Base-by-base conservation (phyloP, 1,284 basidiomycete genomes). In the Heterobasidion parviporum region DNA sequence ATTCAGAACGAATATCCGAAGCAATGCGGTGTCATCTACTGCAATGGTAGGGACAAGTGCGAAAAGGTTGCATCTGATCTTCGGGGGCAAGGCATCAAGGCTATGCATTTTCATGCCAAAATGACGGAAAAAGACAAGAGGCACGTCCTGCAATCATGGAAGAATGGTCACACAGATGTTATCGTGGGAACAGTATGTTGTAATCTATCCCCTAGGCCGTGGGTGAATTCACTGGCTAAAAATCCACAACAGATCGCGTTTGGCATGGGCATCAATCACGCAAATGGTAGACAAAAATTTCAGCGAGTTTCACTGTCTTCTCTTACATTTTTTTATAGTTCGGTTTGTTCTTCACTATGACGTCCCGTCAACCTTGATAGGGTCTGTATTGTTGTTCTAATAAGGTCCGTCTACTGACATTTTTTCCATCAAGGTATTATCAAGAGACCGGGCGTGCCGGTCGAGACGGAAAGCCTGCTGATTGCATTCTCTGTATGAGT, bases 251-350 rank as follows among this genome's bases (percentile, higher is more conserved):
- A 63, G 57, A 62, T 92, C 61, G 92, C 92, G 0, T 98, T 98
- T 68, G 96, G 96, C 8, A 98, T 99, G 96, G 96, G 95, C 15
- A 95, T 98, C 58, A 94, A 98, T 72, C 98, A 98, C 68, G 72
- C 85, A 0, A 81, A 92, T 63, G 83, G 83, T 85, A 63, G 56
- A 75, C 57, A 15, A 1, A 6, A 15, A 44, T 18, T n/a, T 7
- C 4, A 16, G 8, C n/a, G 26, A 6, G 26, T 48, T 33, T n/a
- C 9, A 49, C 56, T 47, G 57, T 54, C 16, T 50, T 38, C 18
- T 16, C 52, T 50, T 38, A 46, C 54, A 34, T n/a, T 54, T 4
- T 35, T 38, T 10, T n/a, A n/a, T 43, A 86, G 90, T 89, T 8
- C 83, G 87, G 58, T 89, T 80, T 64, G 89, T 94, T 52, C 83